Base-by-base conservation (phyloP, 352 stramenopile species). In the Pythium plurisporium region DNA sequence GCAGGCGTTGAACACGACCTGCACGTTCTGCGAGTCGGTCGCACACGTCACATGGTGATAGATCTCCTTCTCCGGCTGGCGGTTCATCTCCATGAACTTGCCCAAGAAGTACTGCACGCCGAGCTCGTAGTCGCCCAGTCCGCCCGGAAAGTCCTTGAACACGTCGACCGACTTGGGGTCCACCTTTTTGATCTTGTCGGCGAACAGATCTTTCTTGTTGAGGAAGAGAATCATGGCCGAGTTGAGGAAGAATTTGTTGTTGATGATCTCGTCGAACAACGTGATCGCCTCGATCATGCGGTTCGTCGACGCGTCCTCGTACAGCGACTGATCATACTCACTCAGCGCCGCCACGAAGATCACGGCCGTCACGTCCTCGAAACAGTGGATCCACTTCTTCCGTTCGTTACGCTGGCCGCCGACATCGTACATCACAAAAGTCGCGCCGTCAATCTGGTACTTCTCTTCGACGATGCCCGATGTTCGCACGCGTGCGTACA, bases 361-460 rank as follows among this genome's bases (percentile, higher is more conserved):
- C 43, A 98, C 94, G 33, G 89, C 90, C 20, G 93, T 98, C 27
- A 98, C 93, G 65, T 97, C 89, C 66, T 98, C 95, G 62, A 98
- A 98, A 65, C 90, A 98, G 70, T 98, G 92, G 72, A 98, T 98
- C 94, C 95, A 98, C 75, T 98, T 98, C 65, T 97, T 97, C 20
- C 95, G 73, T 74, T 98, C 95, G 69, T 98, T 98, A 47, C 95
- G 81, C 73, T 98, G 95, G 8, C 95, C 95, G 42, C 95, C 95
- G 22, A 98, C 94, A 68, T 98, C 95, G 71, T 98, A 98, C 89
- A 98, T 98, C 65, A 97, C 91, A 65, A 98, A 98, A n/a, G 96
- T 92, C 23, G 94, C 94, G 37, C 87, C 89, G 63, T 98, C 92
- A 61, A 98, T 98, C 50, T 96, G 80, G 70, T 97, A 98, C 59